Base-by-base conservation (phyloP, 208 protist genomes). In the Trypanosomatidae sp. region DNA sequence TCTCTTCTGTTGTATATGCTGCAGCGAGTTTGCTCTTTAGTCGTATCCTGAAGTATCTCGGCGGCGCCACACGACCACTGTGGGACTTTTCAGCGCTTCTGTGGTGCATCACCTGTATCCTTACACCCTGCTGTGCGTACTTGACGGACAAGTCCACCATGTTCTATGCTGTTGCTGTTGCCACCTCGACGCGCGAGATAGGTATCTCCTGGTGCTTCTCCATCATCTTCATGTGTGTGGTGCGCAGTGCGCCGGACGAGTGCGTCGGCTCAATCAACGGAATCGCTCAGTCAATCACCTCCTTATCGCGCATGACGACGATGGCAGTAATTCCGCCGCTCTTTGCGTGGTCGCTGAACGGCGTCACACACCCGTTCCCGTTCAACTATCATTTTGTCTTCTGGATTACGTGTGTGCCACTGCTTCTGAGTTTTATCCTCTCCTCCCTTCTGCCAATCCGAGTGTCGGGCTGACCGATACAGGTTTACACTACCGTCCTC, bases 331-430 rank as follows among this genome's bases (percentile, higher is more conserved):
- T 87, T n/a, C 71, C 87, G 1, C 86, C 86, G 0, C 19, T 91
- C 12, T 94, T 94, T 75, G 86, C 89, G 36, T 94, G 80, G 80
- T 94, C 89, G 47, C 70, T 95, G 15, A 70, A 71, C n/a, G 75
- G 73, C 4, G 30, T 66, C 41, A 41, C 41, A 6, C 71, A 79
- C 25, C 22, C 62, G 3, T 87, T 88, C 62, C 87, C 87, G 4
- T 88, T 87, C 66, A 88, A 89, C 71, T 77, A 84, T 49, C 71
- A 83, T 58, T 81, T 89, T 66, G 82, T 83, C 5, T 91, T 91
- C 62, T 88, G 73, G 72, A 44, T 91, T 2, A 79, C 82, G 15
- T 81, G 49, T 43, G 19, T 89, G 52, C 86, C 86, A 1, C 70
- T 90, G 59, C 68, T 90, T 30, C 50, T 77, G 8, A 76, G 75